Base-by-base conservation (phyloP, 331 rosid species). In the Rosa hybrid region DNA sequence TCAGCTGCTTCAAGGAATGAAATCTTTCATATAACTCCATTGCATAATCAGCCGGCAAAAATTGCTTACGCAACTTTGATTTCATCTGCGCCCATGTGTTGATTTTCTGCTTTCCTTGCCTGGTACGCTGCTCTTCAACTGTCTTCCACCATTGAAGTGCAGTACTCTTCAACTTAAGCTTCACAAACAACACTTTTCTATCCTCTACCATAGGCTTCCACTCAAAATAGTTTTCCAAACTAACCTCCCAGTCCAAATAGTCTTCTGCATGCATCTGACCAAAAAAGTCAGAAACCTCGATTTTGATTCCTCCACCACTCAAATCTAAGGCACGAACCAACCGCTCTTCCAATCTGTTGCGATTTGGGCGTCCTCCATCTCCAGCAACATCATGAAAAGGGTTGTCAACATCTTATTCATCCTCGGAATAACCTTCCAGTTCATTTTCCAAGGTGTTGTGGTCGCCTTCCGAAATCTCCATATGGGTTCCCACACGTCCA, bases 61-160 rank as follows among this genome's bases (percentile, higher is more conserved):
- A 65, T 8, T 65, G 12, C 23, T 18, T 54, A 6, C 23, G 48
- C 4, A 65, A 38, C n/a, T 16, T 65, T 14, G 48, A 42, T 39
- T 17, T 39, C 48, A 39, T 39, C 10, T 67, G 49, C 2, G 44
- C 72, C 27, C 72, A 39, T 39, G 48, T 39, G 25, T 67, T 67
- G 14, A 67, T 39, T 17, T 38, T 67, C 14, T 67, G 6, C 72
- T 67, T 67, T 2, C 25, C 72, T 17, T 67, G 48, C 0, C 72
- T 11, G 1, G 5, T 9, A 39, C 49, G 18, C 12, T 16, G 14
- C 25, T 67, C 72, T 39, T 67, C 27, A 67, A 67, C 72, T 67
- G 25, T 67, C 72, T 8, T 39, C 72, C 72, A 67, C 72, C 72
- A 39, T 67, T 67, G 25, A 67, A 67, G 72, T 39, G 72, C 3